These are phyloP conservation scores for Naganishia antarctica DNA, from an alignment of 768 basidiomycete species.

Conservation along the genomic window DNA sequence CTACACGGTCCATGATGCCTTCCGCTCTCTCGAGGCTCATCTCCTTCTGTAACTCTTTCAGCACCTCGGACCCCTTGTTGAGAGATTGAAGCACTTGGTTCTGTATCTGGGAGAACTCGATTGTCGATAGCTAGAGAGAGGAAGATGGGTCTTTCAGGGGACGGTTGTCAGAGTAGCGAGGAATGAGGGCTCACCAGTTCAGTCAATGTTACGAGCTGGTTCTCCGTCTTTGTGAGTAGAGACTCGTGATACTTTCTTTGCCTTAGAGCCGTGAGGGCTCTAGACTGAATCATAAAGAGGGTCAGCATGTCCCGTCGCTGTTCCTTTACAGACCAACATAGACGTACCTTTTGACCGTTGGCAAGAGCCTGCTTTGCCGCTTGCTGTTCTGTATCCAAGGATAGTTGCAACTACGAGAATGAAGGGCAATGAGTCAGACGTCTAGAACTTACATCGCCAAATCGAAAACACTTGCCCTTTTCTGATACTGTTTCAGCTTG, in stretches of 20 bases:
- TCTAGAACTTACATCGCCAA: not conserved
- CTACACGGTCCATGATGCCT: slow-evolving; percentile 83
- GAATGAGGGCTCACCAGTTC: slow-evolving; percentile 60
- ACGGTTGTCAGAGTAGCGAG: not conserved
- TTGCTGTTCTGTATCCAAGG: slow-evolving; percentile 80
- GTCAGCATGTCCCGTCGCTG: not conserved
- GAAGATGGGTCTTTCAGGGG: not conserved
- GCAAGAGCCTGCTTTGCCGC: slow-evolving; percentile 80
- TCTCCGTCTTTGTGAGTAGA: slow-evolving; percentile 79
- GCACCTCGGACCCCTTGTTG: slow-evolving; percentile 84
- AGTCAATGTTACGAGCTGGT: slow-evolving; percentile 80
- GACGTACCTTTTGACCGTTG: slow-evolving; percentile 67
- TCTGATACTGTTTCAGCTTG: slow-evolving; percentile 92
- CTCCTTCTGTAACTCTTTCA: slow-evolving; percentile 90
- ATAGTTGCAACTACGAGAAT: slow-evolving; percentile 65
- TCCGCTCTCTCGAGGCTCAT: slow-evolving; percentile 91
- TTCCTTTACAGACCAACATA: not conserved
- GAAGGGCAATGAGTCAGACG: not conserved
- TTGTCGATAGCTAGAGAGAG: slow-evolving; percentile 71
- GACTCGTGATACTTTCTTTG: slow-evolving; percentile 90
- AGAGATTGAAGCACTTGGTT: slow-evolving; percentile 87
- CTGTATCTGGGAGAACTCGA: slow-evolving; percentile 93
- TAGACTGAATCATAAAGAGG: slow-evolving; percentile 36
- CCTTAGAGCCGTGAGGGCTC: slow-evolving; percentile 80
- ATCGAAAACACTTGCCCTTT: slow-evolving; percentile 58